Percentiles rank a stretch among this genome's conserved stretches.
Evolutionary conservation across 495 filamentous ascomycete genomes (phyloP).

Genomic region (Cairneyella variabilis): DNA sequence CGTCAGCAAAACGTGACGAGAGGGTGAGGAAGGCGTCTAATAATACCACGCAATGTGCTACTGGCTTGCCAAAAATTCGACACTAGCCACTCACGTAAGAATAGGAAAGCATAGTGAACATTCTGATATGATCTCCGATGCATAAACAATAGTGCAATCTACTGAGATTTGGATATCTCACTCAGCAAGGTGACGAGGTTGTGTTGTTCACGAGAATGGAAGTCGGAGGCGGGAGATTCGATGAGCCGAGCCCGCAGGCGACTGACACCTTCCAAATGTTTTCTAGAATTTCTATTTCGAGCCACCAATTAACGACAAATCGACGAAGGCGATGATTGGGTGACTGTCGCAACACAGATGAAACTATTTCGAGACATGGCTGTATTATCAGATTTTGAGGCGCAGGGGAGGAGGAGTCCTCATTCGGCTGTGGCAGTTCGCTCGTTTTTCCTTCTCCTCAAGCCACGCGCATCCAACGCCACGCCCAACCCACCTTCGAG

Average conservation of each 20-base stretch:
- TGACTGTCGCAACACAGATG: too few species aligned
- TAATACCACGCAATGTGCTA: neutral
- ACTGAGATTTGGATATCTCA: too few species aligned
- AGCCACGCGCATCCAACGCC: neutral
- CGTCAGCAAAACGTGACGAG: neutral
- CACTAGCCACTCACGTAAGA: neutral
- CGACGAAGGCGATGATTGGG: neutral
- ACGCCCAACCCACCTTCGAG: neutral
- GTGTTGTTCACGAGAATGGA: neutral
- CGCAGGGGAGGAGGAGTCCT: too few species aligned
- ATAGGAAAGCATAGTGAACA: neutral
- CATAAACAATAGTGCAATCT: constrained; percentile 4
- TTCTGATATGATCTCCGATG: neutral
- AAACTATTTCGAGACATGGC: neutral
- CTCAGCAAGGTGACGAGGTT: too few species aligned
- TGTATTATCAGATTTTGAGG: neutral
- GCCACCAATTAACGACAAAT: neutral
- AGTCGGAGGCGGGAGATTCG: neutral
- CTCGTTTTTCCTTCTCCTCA: neutral
- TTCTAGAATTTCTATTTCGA: constrained; percentile 5
- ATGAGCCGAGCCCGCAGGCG: neutral
- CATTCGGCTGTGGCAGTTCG: neutral
- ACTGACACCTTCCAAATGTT: neutral
- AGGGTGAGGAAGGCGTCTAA: neutral
- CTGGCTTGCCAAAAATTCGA: neutral